Base-by-base conservation (phyloP, 164 flowering plant species). In the Litsea cubeba region DNA sequence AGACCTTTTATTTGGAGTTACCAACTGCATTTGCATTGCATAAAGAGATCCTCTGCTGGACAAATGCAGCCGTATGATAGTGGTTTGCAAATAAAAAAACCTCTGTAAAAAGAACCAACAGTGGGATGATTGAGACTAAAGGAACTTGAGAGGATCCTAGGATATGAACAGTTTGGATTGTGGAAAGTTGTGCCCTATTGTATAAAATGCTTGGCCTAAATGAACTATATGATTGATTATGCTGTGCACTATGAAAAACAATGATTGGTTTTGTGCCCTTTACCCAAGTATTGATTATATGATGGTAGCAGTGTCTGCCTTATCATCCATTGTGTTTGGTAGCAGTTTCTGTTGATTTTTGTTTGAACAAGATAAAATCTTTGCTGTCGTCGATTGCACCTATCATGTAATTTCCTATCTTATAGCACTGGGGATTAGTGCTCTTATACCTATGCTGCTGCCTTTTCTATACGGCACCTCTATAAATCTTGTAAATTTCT, bases 251-350 rank as follows among this genome's bases (percentile, higher is more conserved):
- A 0, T 12, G 18, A 51, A 30, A 30, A 30, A 30, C 35, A 30
- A 30, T 30, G 35, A 30, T 30, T 30, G 5, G 35, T 30, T 30
- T 4, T 51, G 58, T 51, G 18, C 58, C 58, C 1, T 51, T 51
- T 51, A 12, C 18, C 58, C 58, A 12, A 51, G 20, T 1, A 51
- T 51, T 51, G 14, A 51, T 51, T 17, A 30, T 51, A 12, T 51
- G 58, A 51, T 51, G 20, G 58, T 17, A 12, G 58, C 58, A 51
- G 17, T 12, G 58, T 51, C 18, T 51, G 58, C 20, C 14, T 17
- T 51, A 63, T 40, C 71, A n/a, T 62, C 50, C 46, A 22, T 32
- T 23, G 8, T 26, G 12, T 62, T 64, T 65, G 62, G 54, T 78
- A 51, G 80, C 46, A 49, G 58, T 14, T 60, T 2, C 35, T 26